A percentile compares a stretch with the other conserved stretches of the same genome.
phyloP scores from a whole-genome alignment of 345 rosid species.

The Camelina sativa region DNA sequence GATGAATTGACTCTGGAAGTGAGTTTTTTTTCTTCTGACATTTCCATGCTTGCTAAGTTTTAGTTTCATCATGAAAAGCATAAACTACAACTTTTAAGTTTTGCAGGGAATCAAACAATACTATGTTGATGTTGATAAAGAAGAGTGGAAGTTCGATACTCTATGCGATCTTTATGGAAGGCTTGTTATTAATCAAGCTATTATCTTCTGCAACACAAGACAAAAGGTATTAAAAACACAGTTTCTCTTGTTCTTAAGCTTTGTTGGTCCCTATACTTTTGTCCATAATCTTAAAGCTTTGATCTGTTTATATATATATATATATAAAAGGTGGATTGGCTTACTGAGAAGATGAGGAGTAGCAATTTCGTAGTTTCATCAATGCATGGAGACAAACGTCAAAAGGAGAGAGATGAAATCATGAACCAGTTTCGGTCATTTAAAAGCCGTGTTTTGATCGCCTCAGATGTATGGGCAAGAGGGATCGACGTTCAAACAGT shows the following conservation, averaged over 20 bases:
- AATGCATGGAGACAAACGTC: constrained; percentile 99
- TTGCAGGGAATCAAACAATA: constrained; percentile 88
- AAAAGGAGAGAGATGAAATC: constrained; percentile 92
- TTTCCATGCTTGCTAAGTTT: background rate
- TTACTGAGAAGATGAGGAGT: constrained; percentile 92
- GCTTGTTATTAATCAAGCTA: constrained; percentile 87
- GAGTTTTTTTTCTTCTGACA: constrained; percentile 19
- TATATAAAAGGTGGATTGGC: constrained; percentile 86
- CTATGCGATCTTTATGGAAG: constrained; percentile 94
- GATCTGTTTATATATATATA: background rate
- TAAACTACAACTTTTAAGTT: background rate
- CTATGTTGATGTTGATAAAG: constrained; percentile 88
- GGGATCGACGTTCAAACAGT: constrained; percentile 97
- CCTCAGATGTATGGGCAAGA: constrained; percentile 99
- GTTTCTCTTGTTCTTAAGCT: background rate
- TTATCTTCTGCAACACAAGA: constrained; percentile 96
- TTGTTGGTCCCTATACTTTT: background rate
- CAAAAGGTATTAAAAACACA: constrained; percentile 58
- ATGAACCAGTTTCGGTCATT: constrained; percentile 82
- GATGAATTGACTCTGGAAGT: constrained; percentile 93
- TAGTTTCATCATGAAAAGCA: background rate
- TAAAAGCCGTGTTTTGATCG: constrained; percentile 83
- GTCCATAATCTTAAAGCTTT: background rate
- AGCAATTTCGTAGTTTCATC: constrained; percentile 88
- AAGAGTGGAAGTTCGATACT: constrained; percentile 98